These are phyloP conservation scores for Urtica urens DNA, from an alignment of 306 rosid genomes.

Conservation along the genomic window DNA sequence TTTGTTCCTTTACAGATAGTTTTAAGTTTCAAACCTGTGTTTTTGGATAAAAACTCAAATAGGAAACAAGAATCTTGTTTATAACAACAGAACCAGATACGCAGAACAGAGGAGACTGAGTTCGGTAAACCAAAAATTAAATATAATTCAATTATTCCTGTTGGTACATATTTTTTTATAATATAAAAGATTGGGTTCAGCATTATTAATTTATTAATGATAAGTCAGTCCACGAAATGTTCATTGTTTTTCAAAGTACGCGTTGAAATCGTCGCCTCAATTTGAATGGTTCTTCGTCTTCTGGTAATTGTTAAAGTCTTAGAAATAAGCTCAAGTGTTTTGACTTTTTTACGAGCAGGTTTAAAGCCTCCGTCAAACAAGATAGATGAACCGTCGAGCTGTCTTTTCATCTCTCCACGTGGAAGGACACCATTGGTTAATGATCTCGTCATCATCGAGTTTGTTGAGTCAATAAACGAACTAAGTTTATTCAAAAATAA, in stretches of 20 bases:
- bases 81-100: no score
- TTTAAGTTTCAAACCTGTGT: not conserved
- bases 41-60: no score
- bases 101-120: no score
- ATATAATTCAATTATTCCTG: no score
- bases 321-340: not conserved
- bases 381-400: not conserved
- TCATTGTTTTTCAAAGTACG: constrained; percentile 4
- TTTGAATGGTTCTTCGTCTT: not conserved
- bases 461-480: not conserved
- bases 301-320: not conserved
- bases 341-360: not conserved
- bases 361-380: constrained; percentile 5
- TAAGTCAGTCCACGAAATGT: not conserved
- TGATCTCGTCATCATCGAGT: not conserved
- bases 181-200: no score
- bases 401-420: not conserved
- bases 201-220: not conserved
- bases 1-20: not conserved
- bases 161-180: no score
- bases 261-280: constrained; percentile 3
- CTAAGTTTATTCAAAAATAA: not conserved
- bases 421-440: not conserved
- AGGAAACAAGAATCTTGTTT: no score
- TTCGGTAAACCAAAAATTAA: no score